Evolutionary conservation across 2,329 filamentous ascomycete genomes (phyloP).

Genomic region (Fusarium secorum): DNA sequence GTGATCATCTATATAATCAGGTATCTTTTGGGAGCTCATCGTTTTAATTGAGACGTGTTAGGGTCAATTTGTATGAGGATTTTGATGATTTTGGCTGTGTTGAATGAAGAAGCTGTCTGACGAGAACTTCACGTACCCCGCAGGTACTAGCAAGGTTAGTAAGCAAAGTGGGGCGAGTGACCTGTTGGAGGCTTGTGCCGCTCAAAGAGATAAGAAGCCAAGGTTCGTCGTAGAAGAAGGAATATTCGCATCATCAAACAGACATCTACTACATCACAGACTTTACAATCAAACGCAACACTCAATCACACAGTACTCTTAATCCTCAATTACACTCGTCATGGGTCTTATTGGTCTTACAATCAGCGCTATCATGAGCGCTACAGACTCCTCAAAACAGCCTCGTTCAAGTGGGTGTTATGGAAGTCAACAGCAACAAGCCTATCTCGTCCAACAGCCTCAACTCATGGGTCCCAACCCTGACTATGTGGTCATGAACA

Average conservation of each 20-base stretch:
- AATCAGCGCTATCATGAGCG: background rate
- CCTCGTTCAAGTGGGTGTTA: background rate
- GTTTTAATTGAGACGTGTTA: too few species aligned
- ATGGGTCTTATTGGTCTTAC: constrained; percentile 36
- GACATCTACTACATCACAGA: background rate
- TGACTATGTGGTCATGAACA: background rate
- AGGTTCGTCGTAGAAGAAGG: background rate
- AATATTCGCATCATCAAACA: background rate
- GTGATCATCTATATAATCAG: too few species aligned
- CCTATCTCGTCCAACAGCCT: background rate
- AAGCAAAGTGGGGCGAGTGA: too few species aligned
- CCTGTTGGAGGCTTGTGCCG: too few species aligned
- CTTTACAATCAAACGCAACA: background rate
- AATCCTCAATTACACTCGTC: background rate
- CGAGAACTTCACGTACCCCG: too few species aligned
- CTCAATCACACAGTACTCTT: background rate
- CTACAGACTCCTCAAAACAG: background rate
- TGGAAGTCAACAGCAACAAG: background rate
- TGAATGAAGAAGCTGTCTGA: too few species aligned
- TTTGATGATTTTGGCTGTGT: too few species aligned
- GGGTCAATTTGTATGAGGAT: too few species aligned
- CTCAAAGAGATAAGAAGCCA: too few species aligned
- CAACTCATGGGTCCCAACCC: background rate
- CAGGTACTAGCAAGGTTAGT: too few species aligned
- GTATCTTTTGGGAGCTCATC: too few species aligned